phyloP scores from a whole-genome alignment of 2,329 filamentous ascomycete genomes.

The Kalmusia sp. region DNA sequence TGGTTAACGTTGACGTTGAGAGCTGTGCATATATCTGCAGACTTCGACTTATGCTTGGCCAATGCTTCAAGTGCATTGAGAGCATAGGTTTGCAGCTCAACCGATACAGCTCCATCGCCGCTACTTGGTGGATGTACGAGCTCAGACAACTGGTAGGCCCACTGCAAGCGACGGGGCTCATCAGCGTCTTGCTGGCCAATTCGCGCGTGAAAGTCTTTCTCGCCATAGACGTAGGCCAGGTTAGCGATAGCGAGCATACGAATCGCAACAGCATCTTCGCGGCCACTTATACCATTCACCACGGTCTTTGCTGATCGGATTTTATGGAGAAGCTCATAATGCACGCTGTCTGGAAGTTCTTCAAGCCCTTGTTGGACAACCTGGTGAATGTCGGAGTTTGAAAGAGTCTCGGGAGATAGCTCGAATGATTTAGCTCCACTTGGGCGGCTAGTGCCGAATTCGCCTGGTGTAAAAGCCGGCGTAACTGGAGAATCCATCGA shows the following conservation, averaged over 20 bases:
- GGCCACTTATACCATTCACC: constrained; percentile 66
- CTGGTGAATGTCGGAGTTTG: constrained; percentile 50
- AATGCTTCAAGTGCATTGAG: constrained; percentile 86
- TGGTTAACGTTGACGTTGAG: constrained; percentile 96
- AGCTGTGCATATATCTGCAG: constrained; percentile 84
- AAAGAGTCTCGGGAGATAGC: constrained; percentile 61
- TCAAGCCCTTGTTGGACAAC: constrained; percentile 51
- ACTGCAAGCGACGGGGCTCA: constrained; percentile 85
- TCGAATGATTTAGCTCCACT: constrained; percentile 60
- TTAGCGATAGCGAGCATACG: constrained; percentile 89
- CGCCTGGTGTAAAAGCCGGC: constrained; percentile 46
- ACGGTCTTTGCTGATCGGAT: constrained; percentile 85
- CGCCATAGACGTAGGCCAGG: constrained; percentile 85
- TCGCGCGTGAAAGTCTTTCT: constrained; percentile 83
- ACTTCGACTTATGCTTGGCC: constrained; percentile 76
- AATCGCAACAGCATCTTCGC: constrained; percentile 79
- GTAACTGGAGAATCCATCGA: constrained; percentile 61
- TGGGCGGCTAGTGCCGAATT: constrained; percentile 26
- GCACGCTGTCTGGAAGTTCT: constrained; percentile 74
- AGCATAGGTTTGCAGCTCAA: constrained; percentile 81
- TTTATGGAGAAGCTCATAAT: constrained; percentile 86
- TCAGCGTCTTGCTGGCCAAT: constrained; percentile 87
- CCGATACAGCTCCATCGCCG: constrained; percentile 71
- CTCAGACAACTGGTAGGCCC: constrained; percentile 91
- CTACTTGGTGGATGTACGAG: constrained; percentile 83